phyloP scores from a whole-genome alignment of 1,284 basidiomycete genomes.

The Cutaneotrichosporon spelunceum region DNA sequence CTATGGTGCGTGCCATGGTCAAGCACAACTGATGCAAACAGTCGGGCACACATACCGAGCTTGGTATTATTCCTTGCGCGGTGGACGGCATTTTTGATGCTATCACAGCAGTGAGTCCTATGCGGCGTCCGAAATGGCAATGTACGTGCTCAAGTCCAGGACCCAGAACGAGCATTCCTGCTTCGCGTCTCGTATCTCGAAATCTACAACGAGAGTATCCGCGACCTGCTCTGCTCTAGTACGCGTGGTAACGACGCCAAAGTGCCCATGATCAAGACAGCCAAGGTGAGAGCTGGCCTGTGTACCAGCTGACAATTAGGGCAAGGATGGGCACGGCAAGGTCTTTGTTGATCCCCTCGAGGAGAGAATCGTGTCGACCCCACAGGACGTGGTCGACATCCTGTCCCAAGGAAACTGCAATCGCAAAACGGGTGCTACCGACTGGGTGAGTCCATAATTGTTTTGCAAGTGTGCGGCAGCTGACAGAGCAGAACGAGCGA shows the following conservation, averaged over 20 bases:
- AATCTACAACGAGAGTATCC: slow-evolving; percentile 60
- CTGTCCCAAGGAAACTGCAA: slow-evolving; percentile 55
- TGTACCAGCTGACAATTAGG: neutral
- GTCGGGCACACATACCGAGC: slow-evolving; percentile 53
- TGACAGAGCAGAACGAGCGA: slow-evolving; percentile 52
- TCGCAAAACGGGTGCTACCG: slow-evolving; percentile 57
- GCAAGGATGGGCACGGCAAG: slow-evolving; percentile 38
- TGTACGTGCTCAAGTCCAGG: slow-evolving; percentile 25
- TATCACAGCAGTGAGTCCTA: slow-evolving; percentile 49
- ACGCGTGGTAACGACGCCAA: slow-evolving; percentile 45
- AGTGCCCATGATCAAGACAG: slow-evolving; percentile 44
- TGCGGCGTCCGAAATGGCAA: neutral
- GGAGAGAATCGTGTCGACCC: slow-evolving; percentile 57
- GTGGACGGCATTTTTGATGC: slow-evolving; percentile 57
- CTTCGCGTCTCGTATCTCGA: slow-evolving; percentile 59
- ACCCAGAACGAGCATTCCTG: slow-evolving; percentile 48
- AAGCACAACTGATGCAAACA: slow-evolving; percentile 16
- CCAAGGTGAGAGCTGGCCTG: slow-evolving; percentile 35
- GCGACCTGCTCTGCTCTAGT: slow-evolving; percentile 53
- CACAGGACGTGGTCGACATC: slow-evolving; percentile 54
- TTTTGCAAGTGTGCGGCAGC: neutral
- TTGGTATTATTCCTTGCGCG: slow-evolving; percentile 58
- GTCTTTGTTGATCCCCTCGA: slow-evolving; percentile 55
- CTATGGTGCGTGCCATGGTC: slow-evolving; percentile 37
- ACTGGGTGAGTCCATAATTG: slow-evolving; percentile 53